Conservation (phyloP, 371 early-diverging fungal genomes). For the Mucor indicus region DNA sequence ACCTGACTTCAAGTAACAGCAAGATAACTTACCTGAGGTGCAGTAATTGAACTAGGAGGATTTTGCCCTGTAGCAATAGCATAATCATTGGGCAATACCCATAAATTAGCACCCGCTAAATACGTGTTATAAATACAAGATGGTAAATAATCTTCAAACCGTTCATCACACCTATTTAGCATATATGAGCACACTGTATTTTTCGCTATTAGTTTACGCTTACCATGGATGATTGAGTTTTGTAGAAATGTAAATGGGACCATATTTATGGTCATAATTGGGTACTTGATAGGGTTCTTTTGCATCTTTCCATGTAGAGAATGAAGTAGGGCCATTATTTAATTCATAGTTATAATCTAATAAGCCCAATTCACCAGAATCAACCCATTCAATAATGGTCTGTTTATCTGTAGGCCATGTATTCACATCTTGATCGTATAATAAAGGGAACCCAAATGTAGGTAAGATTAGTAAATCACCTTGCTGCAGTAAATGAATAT, state of each 20-base stretch:
- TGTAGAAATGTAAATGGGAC: constrained; percentile 31
- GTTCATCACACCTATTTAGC: constrained; percentile 35
- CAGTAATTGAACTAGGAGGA: no score
- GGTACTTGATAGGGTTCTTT: constrained; percentile 32
- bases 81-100: constrained; percentile 35
- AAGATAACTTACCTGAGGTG: constrained; percentile 22
- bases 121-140: constrained; percentile 38
- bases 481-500: constrained; percentile 10
- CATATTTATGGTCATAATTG: constrained; percentile 35
- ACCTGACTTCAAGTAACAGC: no score
- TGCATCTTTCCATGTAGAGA: constrained; percentile 29
- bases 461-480: constrained; percentile 39
- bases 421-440: constrained; percentile 4
- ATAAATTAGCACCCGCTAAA: constrained; percentile 35
- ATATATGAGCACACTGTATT: neutral
- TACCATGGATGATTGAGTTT: constrained; percentile 38
- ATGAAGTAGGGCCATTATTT: constrained; percentile 36
- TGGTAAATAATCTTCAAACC: constrained; percentile 37
- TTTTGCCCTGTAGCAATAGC: constrained; percentile 30
- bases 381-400: constrained; percentile 26
- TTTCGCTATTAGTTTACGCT: neutral
- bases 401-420: constrained; percentile 26
- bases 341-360: constrained; percentile 32
- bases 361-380: constrained; percentile 27
- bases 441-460: constrained; percentile 31